A percentile compares a stretch with the other conserved stretches of the same genome.
Conservation (phyloP, 306 rosid species). For the Ammopiptanthus mongolicus region DNA sequence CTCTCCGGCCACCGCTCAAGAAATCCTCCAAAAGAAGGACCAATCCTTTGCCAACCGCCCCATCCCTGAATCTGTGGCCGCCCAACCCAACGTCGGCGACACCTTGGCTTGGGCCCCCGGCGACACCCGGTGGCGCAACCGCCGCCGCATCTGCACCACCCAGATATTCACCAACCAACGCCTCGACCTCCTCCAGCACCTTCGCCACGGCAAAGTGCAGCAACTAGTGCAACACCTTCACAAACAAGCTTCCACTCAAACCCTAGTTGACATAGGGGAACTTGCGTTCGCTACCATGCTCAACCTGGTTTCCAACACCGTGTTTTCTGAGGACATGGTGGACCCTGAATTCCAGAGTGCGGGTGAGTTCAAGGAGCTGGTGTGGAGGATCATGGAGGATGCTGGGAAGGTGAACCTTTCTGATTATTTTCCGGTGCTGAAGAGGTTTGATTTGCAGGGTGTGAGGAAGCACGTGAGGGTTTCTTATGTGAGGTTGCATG, state of each 20-base stretch:
- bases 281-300: slow-evolving; percentile 43
- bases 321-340: slow-evolving; percentile 53
- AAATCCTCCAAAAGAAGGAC: slow-evolving; percentile 51
- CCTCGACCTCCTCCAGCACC: slow-evolving; percentile 43
- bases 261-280: slow-evolving; percentile 28
- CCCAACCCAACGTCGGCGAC: slow-evolving; percentile 52
- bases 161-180: slow-evolving; percentile 41
- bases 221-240: slow-evolving; percentile 33
- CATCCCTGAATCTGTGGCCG: slow-evolving; percentile 36
- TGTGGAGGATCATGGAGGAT: slow-evolving; percentile 64
- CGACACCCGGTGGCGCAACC: slow-evolving; percentile 43
- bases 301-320: slow-evolving; percentile 50
- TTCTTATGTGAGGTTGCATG: slow-evolving; percentile 44
- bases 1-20: slow-evolving; percentile 41
- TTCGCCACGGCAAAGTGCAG: slow-evolving; percentile 40
- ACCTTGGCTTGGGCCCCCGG: slow-evolving; percentile 59
- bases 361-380: slow-evolving; percentile 49
- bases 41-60: slow-evolving; percentile 41
- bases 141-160: slow-evolving; percentile 49
- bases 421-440: slow-evolving; percentile 48
- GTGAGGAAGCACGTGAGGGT: slow-evolving; percentile 39
- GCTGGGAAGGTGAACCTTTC: slow-evolving; percentile 50
- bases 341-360: slow-evolving; percentile 42
- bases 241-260: not conserved
- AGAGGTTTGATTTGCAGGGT: slow-evolving; percentile 46